Percentiles rank a stretch among this genome's conserved stretches.
Conservation (phyloP, 2,329 filamentous ascomycete genomes). For the Hypoxylon sp. region DNA sequence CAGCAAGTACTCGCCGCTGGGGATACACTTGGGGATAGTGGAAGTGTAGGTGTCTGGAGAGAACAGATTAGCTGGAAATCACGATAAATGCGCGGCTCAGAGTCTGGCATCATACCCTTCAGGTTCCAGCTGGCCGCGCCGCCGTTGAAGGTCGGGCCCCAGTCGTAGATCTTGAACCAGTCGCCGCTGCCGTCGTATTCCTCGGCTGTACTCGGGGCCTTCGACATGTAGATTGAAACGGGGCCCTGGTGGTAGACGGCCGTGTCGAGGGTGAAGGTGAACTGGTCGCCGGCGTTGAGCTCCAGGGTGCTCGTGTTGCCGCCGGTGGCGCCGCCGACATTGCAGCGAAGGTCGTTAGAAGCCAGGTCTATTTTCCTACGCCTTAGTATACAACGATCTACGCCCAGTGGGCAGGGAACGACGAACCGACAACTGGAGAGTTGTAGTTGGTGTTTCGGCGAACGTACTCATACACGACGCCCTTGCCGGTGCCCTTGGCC, state of each 20-base stretch:
- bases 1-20: constrained; percentile 68
- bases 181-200: constrained; percentile 55
- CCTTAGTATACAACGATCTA: constrained; percentile 11
- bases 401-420: background rate
- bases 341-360: constrained; percentile 57
- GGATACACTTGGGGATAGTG: constrained; percentile 64
- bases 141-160: constrained; percentile 52
- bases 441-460: constrained; percentile 62
- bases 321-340: constrained; percentile 53
- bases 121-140: constrained; percentile 52
- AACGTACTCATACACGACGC: constrained; percentile 53
- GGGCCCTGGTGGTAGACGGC: constrained; percentile 59
- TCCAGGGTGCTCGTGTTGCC: constrained; percentile 52
- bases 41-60: constrained; percentile 50
- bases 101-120: constrained; percentile 41
- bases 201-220: constrained; percentile 51
- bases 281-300: constrained; percentile 54
- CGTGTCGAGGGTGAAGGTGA: constrained; percentile 55
- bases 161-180: constrained; percentile 58
- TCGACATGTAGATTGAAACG: constrained; percentile 56
- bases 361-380: constrained; percentile 48
- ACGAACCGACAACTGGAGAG: constrained; percentile 56
- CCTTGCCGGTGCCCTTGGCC: constrained; percentile 50
- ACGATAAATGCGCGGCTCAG: background rate
- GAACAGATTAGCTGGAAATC: background rate